Evolutionary conservation across 495 filamentous ascomycete species (phyloP).

Genomic region (Neurospora sp.): DNA sequence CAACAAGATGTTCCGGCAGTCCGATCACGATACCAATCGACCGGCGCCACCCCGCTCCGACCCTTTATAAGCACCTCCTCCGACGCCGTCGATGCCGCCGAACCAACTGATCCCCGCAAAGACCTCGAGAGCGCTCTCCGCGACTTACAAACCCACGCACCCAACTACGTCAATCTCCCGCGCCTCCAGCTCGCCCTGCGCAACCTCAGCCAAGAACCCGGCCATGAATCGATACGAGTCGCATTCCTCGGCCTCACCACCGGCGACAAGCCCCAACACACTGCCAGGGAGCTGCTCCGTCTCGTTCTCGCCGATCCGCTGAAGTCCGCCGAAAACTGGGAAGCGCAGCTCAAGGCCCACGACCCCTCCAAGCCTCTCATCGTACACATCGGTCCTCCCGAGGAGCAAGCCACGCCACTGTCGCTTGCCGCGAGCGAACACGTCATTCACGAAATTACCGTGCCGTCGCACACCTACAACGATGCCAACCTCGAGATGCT

Average conservation of each 20-base stretch:
- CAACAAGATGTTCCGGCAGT: not conserved
- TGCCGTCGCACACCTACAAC: constrained; percentile 61
- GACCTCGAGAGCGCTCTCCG: constrained; percentile 53
- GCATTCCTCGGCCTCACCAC: constrained; percentile 41
- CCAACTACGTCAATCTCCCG: constrained; percentile 60
- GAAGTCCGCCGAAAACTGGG: constrained; percentile 54
- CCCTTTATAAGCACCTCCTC: not conserved
- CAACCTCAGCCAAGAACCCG: constrained; percentile 56
- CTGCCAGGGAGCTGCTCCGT: constrained; percentile 51
- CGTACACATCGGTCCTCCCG: constrained; percentile 27
- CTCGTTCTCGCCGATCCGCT: constrained; percentile 73
- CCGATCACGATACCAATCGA: constrained; percentile 12
- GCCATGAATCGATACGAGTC: constrained; percentile 58
- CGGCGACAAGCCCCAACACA: constrained; percentile 16
- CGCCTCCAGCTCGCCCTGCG: constrained; percentile 71
- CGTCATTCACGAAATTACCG: constrained; percentile 35
- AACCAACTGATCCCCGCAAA: constrained; percentile 21
- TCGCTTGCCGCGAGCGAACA: constrained; percentile 13
- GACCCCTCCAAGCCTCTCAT: constrained; percentile 34
- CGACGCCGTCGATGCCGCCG: not conserved
- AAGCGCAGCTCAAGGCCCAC: constrained; percentile 49
- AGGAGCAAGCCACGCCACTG: constrained; percentile 9
- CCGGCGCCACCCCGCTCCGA: constrained; percentile 3
- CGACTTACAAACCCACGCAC: constrained; percentile 50
- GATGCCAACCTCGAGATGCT: constrained; percentile 69